Conservation (phyloP, 345 rosid species). For the Melaleuca alternifolia region DNA sequence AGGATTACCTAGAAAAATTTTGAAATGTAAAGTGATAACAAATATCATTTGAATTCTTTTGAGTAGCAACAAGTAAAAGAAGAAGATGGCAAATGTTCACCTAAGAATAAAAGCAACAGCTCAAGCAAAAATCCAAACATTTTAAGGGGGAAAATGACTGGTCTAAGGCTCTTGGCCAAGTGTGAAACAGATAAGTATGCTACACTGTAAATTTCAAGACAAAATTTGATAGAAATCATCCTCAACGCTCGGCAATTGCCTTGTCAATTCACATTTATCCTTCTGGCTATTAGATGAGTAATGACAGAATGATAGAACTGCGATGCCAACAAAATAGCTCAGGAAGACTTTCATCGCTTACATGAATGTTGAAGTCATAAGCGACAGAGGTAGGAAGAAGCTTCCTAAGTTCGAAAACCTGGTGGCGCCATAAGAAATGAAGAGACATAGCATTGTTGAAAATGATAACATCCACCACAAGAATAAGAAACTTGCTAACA, state of each 20-base stretch:
- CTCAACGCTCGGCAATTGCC: background rate
- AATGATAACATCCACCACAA: background rate
- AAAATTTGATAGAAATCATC: background rate
- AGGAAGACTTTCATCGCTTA: slow-evolving; percentile 18
- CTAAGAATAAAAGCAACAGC: background rate
- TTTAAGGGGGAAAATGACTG: background rate
- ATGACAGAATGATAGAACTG: background rate
- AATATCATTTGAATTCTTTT: background rate
- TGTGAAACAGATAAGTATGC: background rate
- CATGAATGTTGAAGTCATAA: slow-evolving; percentile 90
- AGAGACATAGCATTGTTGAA: background rate
- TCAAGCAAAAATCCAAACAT: background rate
- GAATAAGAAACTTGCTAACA: background rate
- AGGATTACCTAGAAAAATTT: background rate
- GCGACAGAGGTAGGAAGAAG: slow-evolving; percentile 61
- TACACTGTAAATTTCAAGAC: background rate
- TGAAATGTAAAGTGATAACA: background rate
- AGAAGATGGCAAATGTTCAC: background rate
- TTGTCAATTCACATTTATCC: background rate
- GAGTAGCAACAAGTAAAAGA: background rate
- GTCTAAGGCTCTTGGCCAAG: background rate
- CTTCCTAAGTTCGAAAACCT: slow-evolving; percentile 87
- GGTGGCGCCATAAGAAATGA: slow-evolving; percentile 6
- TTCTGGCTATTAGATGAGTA: background rate
- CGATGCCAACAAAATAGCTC: background rate